These are phyloP conservation scores for Raffaelea deltoideospora DNA, from an alignment of 2,329 filamentous ascomycete species.

Conservation along the genomic window DNA sequence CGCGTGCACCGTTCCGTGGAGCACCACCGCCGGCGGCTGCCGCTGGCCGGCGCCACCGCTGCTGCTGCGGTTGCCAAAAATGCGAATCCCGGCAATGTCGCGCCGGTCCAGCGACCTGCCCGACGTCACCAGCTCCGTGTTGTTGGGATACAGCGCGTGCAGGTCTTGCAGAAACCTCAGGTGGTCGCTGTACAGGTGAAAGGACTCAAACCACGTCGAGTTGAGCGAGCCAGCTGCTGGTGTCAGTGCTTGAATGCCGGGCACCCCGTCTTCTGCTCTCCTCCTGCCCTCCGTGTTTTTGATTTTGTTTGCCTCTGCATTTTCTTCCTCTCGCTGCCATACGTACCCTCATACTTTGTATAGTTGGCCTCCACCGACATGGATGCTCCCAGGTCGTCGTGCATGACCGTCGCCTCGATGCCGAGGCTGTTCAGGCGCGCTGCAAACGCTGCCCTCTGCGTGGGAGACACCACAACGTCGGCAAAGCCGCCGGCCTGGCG, in stretches of 20 bases:
- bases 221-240: slow-evolving; percentile 12
- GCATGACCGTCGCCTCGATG: slow-evolving; percentile 19
- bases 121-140: slow-evolving; percentile 30
- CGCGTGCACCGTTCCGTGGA: slow-evolving; percentile 43
- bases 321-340: no score
- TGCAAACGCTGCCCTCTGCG: slow-evolving; percentile 17
- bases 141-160: slow-evolving; percentile 24
- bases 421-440: slow-evolving; percentile 9
- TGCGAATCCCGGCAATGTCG: slow-evolving; percentile 43
- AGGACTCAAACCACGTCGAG: slow-evolving; percentile 34
- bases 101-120: slow-evolving; percentile 30
- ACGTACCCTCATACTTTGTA: slow-evolving; percentile 16
- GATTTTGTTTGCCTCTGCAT: no score
- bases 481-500: slow-evolving; percentile 19
- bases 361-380: slow-evolving; percentile 20
- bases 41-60: slow-evolving; percentile 11
- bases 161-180: slow-evolving; percentile 31
- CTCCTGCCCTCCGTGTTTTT: no score
- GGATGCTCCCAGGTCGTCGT: slow-evolving; percentile 22
- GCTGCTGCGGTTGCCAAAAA: slow-evolving; percentile 30
- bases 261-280: no score
- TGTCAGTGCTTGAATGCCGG: no score
- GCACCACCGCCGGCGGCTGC: slow-evolving; percentile 31
- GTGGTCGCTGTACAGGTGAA: slow-evolving; percentile 38
- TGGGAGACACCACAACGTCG: slow-evolving; percentile 25